These are phyloP conservation scores for Xylaria sp. DNA, from an alignment of 2,329 filamentous ascomycete genomes.

Conservation along the genomic window DNA sequence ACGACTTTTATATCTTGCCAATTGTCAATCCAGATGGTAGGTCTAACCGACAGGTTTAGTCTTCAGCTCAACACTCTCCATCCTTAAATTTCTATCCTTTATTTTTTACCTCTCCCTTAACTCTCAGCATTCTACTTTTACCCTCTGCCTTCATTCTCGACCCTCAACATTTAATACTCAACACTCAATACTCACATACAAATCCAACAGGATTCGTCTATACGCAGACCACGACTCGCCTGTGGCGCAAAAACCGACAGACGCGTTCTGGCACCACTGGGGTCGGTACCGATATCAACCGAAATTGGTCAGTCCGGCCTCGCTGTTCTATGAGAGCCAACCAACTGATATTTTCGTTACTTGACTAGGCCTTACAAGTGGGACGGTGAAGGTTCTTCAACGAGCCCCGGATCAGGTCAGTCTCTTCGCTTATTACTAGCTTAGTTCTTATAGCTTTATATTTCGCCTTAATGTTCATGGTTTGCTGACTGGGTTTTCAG, in stretches of 20 bases:
- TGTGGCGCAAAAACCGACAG: conserved; percentile 66
- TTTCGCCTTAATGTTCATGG: neutral
- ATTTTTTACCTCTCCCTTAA: no score
- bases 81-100: no score
- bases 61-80: neutral
- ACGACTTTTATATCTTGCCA: conserved; percentile 68
- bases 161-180: no score
- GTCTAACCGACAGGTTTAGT: conserved; percentile 12
- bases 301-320: conserved; percentile 54
- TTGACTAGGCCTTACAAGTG: conserved; percentile 55
- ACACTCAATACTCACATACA: conserved; percentile 25
- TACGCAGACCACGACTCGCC: conserved; percentile 59
- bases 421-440: neutral
- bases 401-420: conserved; percentile 56
- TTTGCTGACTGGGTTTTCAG: conserved; percentile 36
- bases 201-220: conserved; percentile 59
- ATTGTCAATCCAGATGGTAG: conserved; percentile 64
- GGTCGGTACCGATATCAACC: conserved; percentile 62
- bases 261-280: conserved; percentile 53
- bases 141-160: no score
- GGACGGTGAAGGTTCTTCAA: conserved; percentile 55
- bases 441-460: neutral
- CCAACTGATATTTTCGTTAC: no score
- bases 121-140: no score
- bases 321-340: no score